phyloP scores from a whole-genome alignment of 805 yeast genomes.

The Kodamaea sagamina region DNA sequence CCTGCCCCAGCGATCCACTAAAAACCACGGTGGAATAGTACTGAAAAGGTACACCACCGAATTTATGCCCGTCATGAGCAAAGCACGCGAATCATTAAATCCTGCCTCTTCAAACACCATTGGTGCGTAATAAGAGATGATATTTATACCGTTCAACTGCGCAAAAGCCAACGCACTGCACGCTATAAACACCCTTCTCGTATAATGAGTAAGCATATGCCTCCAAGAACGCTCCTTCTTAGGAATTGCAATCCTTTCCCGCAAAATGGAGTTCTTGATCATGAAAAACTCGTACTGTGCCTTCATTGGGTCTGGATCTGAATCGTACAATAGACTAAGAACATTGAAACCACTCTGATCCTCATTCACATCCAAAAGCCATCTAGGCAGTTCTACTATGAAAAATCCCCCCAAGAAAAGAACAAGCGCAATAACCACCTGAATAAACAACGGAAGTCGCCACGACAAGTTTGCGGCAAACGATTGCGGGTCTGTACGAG shows the following conservation, averaged over 20 bases:
- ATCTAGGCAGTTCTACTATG: slow-evolving; percentile 86
- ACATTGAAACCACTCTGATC: slow-evolving; percentile 55
- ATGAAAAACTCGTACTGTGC: slow-evolving; percentile 46
- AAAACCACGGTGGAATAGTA: slow-evolving; percentile 48
- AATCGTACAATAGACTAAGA: slow-evolving; percentile 35
- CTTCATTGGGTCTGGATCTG: slow-evolving; percentile 31
- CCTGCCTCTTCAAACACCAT: slow-evolving; percentile 53
- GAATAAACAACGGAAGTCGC: slow-evolving; percentile 78
- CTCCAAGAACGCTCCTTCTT: slow-evolving; percentile 43
- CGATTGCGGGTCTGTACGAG: slow-evolving; percentile 34
- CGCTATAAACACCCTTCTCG: slow-evolving; percentile 37
- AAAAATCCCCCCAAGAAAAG: slow-evolving; percentile 73
- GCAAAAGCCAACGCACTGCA: slow-evolving; percentile 48
- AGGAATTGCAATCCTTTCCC: slow-evolving; percentile 41
- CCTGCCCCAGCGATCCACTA: slow-evolving; percentile 48
- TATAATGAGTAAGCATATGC: slow-evolving; percentile 42
- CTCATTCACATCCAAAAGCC: slow-evolving; percentile 81
- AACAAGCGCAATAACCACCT: slow-evolving; percentile 69
- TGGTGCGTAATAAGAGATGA: slow-evolving; percentile 60
- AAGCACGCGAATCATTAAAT: slow-evolving; percentile 42
- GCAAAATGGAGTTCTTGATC: slow-evolving; percentile 47
- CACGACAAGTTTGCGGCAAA: slow-evolving; percentile 55
- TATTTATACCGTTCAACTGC: slow-evolving; percentile 56
- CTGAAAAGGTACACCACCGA: slow-evolving; percentile 40
- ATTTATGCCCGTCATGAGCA: slow-evolving; percentile 47